Base-by-base conservation (phyloP, 345 rosid genomes). In the Eucalyptus grandis region DNA sequence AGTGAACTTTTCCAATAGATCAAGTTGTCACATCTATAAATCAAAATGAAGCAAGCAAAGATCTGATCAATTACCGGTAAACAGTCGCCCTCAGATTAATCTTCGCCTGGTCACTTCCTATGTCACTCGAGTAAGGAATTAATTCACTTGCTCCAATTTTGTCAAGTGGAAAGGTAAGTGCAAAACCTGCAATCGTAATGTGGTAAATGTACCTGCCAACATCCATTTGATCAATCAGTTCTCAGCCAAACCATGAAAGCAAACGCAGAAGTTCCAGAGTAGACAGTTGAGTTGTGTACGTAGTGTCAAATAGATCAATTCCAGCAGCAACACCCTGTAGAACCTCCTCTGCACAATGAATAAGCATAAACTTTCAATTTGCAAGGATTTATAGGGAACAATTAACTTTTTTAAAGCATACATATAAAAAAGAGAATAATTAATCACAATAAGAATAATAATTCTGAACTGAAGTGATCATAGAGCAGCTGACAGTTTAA, bases 281-380 rank as follows among this genome's bases (percentile, higher is more conserved):
- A 89, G 62, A 49, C 9, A 49, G 46, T 44, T 86, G 62, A 91
- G 86, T 47, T 40, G 85, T 95, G 86, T 93, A 96, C 98, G 90
- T 90, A 26, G 96, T 94, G 62, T 96, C 96, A 87, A 96, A 96
- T 87, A 96, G 94, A 89, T 96, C 98, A 72, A 95, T 91, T 88
- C 98, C 98, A 6, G 96, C 95, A 87, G 97, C 97, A 92, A 96
- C 91, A 43, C 96, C 97, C 92, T 95, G 94, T 91, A 96, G 91
- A 88, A 96, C 93, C 92, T 96, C 98, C 94, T 96, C 98, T 96
- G 94, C 86, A 60, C 60, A 90, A 90, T 69, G 82, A 49, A 46
- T 16, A 62, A 62, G 34, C 58, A 21, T 27, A 24, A 43, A 67
- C 11, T 37, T 26, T 49, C 37, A 88, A 19, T 88, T 34, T 40